These are phyloP conservation scores for Eucalyptus erythrocorys DNA, from an alignment of 345 rosid species.

Conservation along the genomic window DNA sequence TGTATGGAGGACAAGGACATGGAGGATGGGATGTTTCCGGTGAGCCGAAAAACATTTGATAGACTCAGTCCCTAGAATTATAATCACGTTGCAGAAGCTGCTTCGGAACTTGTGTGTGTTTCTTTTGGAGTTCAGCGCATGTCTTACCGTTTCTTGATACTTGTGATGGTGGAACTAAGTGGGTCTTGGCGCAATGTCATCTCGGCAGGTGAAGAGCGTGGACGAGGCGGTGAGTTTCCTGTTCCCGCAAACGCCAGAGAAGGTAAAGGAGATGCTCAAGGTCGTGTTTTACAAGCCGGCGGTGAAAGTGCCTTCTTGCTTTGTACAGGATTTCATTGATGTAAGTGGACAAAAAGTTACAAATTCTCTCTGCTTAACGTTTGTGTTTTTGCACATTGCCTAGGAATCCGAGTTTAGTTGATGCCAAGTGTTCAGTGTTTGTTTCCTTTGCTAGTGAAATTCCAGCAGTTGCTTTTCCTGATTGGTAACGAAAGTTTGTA, in stretches of 20 bases:
- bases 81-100: background rate
- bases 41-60: background rate
- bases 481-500: background rate
- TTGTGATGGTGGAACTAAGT: background rate
- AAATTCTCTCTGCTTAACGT: background rate
- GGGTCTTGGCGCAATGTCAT: background rate
- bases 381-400: background rate
- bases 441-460: background rate
- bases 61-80: background rate
- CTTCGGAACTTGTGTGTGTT: background rate
- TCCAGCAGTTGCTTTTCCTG: background rate
- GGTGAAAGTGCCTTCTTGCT: background rate
- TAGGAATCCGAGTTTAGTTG: background rate
- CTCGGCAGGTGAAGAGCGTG: background rate
- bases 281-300: constrained; percentile 1
- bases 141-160: background rate
- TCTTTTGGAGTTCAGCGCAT: background rate
- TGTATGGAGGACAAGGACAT: constrained; percentile 9
- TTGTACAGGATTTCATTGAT: constrained; percentile 1
- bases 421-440: background rate
- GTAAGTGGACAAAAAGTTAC: background rate
- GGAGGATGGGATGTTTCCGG: background rate
- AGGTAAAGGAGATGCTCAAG: background rate
- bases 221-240: constrained; percentile 5
- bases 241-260: constrained; percentile 5